Evolutionary conservation across 2,329 filamentous ascomycete genomes (phyloP).

Genomic region (Taxawa tesnikishii): DNA sequence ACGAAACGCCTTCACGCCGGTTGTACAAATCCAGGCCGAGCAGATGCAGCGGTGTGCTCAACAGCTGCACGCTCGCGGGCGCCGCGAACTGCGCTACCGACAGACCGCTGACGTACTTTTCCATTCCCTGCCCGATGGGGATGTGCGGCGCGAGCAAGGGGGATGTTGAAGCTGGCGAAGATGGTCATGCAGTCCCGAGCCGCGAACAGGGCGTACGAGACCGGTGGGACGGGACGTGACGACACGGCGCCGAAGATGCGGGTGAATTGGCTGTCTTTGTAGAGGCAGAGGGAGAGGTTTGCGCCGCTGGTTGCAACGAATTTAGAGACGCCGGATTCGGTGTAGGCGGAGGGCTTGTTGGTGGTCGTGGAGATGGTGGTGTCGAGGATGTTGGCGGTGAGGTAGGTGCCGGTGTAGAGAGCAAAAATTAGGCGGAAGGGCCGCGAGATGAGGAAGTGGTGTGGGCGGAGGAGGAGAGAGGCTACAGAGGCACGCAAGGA

Average conservation of each 20-base stretch:
- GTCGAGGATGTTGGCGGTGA: constrained; percentile 79
- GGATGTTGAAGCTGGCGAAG: constrained; percentile 85
- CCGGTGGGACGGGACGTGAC: constrained; percentile 47
- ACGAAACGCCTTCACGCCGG: constrained; percentile 36
- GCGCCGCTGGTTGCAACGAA: constrained; percentile 70
- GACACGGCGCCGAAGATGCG: constrained; percentile 60
- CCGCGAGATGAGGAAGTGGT: constrained; percentile 48
- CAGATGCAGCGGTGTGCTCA: constrained; percentile 74
- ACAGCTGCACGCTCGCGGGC: constrained; percentile 65
- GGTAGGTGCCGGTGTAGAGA: constrained; percentile 79
- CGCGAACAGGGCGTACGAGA: constrained; percentile 69
- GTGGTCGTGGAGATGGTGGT: constrained; percentile 57
- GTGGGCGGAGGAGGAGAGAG: constrained; percentile 47
- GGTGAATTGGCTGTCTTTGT: constrained; percentile 82
- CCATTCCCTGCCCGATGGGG: constrained; percentile 26
- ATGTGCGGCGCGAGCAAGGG: constrained; percentile 60
- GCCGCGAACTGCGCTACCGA: constrained; percentile 64
- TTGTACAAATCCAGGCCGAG: constrained; percentile 83
- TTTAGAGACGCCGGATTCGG: constrained; percentile 65
- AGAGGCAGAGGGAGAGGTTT: constrained; percentile 75
- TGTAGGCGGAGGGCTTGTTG: constrained; percentile 43
- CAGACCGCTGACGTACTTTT: constrained; percentile 36
- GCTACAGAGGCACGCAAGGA: constrained; percentile 49
- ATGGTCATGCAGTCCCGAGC: constrained; percentile 78
- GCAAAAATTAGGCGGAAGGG: constrained; percentile 55